Conservation (phyloP, 1,284 basidiomycete species). For the Marasmius sp. region DNA sequence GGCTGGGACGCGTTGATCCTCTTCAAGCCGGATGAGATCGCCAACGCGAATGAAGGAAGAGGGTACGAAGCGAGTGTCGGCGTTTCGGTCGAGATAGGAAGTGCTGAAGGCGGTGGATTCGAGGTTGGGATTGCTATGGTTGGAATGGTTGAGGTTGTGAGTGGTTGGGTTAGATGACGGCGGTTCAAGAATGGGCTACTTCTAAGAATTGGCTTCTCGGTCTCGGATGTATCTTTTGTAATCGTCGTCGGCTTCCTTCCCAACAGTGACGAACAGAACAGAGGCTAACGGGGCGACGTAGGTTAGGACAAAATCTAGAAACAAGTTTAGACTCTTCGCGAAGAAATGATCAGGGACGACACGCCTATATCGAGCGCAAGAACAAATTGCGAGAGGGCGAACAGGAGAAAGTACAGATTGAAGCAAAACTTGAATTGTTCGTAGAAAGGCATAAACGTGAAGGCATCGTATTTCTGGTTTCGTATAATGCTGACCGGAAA, state of each 20-base stretch:
- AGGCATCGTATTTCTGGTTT: constrained; percentile 97
- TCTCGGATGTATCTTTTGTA: constrained; percentile 92
- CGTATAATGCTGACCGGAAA: constrained; percentile 88
- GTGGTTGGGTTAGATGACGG: constrained; percentile 28
- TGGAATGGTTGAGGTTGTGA: constrained; percentile 14
- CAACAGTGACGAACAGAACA: constrained; percentile 93
- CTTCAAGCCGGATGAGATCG: constrained; percentile 90
- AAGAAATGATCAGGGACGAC: constrained; percentile 21
- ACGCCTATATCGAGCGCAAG: constrained; percentile 94
- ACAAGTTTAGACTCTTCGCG: background rate
- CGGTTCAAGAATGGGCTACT: constrained; percentile 80
- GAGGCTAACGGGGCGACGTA: constrained; percentile 97
- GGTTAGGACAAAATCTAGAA: constrained; percentile 87
- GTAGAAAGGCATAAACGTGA: constrained; percentile 96
- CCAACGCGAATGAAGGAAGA: constrained; percentile 90
- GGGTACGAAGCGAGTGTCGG: constrained; percentile 76
- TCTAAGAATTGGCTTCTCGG: constrained; percentile 91
- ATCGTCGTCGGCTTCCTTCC: constrained; percentile 98
- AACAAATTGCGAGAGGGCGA: constrained; percentile 94
- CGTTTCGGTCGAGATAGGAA: constrained; percentile 37
- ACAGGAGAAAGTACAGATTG: constrained; percentile 98
- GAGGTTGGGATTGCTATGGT: constrained; percentile 7
- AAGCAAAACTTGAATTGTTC: constrained; percentile 99
- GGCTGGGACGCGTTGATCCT: constrained; percentile 96
- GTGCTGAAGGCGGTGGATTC: constrained; percentile 27